phyloP scores from a whole-genome alignment of 192 early-diverging fungal genomes.

The Coemansia sp. region DNA sequence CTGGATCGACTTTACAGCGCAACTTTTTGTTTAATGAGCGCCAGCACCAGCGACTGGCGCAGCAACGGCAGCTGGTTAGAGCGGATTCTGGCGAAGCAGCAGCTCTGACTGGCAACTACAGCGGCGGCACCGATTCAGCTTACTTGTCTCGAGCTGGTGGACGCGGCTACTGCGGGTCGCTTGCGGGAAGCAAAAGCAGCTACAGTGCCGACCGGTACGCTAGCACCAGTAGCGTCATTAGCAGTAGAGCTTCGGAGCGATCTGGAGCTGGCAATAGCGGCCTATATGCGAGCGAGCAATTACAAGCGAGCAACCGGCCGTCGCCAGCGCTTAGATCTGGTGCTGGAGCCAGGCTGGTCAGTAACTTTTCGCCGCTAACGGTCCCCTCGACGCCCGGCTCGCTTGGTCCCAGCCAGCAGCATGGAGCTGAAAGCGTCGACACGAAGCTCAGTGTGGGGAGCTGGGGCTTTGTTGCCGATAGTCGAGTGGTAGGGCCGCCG shows the following conservation, averaged over 20 bases:
- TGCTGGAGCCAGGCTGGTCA: constrained; percentile 27
- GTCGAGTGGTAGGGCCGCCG: background rate
- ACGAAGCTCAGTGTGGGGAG: background rate
- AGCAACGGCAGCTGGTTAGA: constrained; percentile 24
- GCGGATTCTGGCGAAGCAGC: constrained; percentile 1
- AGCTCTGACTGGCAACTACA: background rate
- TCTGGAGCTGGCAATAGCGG: background rate
- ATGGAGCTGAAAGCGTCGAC: background rate
- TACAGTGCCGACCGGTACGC: background rate
- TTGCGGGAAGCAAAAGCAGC: constrained; percentile 9
- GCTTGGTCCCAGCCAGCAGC: constrained; percentile 13
- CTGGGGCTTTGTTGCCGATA: background rate
- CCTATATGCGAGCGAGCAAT: background rate
- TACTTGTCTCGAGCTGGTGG: background rate
- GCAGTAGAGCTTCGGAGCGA: background rate
- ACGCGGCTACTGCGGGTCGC: constrained; percentile 6
- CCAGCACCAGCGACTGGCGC: constrained; percentile 36
- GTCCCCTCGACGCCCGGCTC: constrained; percentile 49
- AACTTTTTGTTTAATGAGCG: constrained; percentile 28
- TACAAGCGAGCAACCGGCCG: background rate
- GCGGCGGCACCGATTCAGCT: background rate
- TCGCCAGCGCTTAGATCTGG: constrained; percentile 13
- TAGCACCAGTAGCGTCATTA: background rate
- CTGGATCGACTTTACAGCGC: constrained; percentile 11
- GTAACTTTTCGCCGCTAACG: constrained; percentile 51